Evolutionary conservation across 1,139 yeast genomes (phyloP), one percentile per base, ranked within the genome.

Genomic region (Yamadazyma songkhlaensis): DNA sequence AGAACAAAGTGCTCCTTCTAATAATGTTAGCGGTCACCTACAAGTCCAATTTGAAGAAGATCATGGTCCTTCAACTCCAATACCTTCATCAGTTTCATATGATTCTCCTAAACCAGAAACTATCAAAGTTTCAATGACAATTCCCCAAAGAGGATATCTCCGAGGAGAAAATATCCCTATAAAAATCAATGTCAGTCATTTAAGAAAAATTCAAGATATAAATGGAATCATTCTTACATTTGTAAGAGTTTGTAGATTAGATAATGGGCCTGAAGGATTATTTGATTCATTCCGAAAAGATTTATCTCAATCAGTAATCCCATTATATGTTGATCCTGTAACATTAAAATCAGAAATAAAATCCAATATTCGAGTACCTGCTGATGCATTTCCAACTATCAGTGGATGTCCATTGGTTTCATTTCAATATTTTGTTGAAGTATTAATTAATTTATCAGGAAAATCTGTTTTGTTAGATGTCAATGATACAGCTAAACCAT

Each of bases 341-440:
- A 73, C 84, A 0, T 67, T 80, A 32, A 62, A 70, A 25, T 72
- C 81, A 24, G 82, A 77, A 30, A 72, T 84, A 4, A 76, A 77
- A 28, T 77, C 90, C 1, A 76, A 78, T 33, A 60, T 89, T 17
- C 67, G 82, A 44, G 81, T 89, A 0, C 96, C 97, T 0, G 78
- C 86, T 0, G 96, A 89, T 50, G 81, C 87, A 1, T 87, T 89
- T 55, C 95, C 96, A 0, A 85, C 96, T 0, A 84, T 88, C 10
- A 73, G 77, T 29, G 86, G 86, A 2, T 79, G 87, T 42, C 81
- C 81, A 1, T 64, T 83, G 35, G 88, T 88, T 4, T 76, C 89
- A 2, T 89, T 89, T 58, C 94, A 86, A 51, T 89, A 89, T 55
- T 86, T 84, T 53, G 67, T 89, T 12, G 97, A 89, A 55, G 92